phyloP scores from a whole-genome alignment of 495 filamentous ascomycete species.

The Aspergillus steynii region DNA sequence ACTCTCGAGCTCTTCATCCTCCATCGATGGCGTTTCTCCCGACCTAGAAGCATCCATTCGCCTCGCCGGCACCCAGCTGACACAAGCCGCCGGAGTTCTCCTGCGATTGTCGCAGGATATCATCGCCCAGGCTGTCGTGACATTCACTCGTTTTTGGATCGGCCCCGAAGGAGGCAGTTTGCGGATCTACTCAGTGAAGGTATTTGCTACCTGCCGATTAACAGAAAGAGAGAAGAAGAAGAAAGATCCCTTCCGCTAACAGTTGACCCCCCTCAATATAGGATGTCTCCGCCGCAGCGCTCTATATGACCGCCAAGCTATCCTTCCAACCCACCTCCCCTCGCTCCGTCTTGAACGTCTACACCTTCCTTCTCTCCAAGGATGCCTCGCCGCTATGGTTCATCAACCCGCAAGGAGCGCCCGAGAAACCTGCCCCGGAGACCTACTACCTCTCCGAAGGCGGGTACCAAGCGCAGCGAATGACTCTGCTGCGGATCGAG shows the following conservation, averaged over 20 bases:
- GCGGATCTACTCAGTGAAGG: constrained; percentile 55
- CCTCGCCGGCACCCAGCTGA: constrained; percentile 65
- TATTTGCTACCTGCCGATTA: constrained; percentile 21
- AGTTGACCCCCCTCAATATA: constrained; percentile 27
- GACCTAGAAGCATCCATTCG: constrained; percentile 72
- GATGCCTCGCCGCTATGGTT: constrained; percentile 61
- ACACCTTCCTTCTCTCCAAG: constrained; percentile 72
- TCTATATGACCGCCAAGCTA: constrained; percentile 85
- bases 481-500: constrained; percentile 68
- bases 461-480: constrained; percentile 61
- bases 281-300: constrained; percentile 76
- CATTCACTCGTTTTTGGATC: constrained; percentile 85
- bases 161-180: constrained; percentile 65
- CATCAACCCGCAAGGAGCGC: constrained; percentile 33
- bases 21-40: constrained; percentile 67
- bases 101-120: constrained; percentile 85
- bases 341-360: constrained; percentile 79
- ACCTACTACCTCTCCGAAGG: constrained; percentile 74
- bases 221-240: background rate
- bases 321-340: constrained; percentile 74
- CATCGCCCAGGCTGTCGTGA: constrained; percentile 84
- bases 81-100: constrained; percentile 84
- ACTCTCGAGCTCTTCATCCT: constrained; percentile 66
- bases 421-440: constrained; percentile 47
- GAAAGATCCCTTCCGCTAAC: background rate